A percentile compares a stretch with the other conserved stretches of the same genome.
Conservation (phyloP, 208 protist species). For the Crithidia sp. region DNA sequence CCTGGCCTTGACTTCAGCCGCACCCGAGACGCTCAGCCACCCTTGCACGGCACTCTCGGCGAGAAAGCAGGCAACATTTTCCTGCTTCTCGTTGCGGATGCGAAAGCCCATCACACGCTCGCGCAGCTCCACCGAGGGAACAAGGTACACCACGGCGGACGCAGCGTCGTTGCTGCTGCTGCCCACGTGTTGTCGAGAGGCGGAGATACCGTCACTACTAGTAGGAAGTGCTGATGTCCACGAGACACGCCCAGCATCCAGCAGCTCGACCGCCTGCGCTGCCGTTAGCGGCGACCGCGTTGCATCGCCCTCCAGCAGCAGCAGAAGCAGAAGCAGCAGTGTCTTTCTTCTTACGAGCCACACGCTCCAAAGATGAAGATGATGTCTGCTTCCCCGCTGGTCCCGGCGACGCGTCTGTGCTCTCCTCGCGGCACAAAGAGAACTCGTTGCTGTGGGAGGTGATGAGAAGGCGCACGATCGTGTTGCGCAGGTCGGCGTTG, state of each 20-base stretch:
- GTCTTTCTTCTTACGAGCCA: background rate
- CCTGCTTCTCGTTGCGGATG: slow-evolving; percentile 27
- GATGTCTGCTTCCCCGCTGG: background rate
- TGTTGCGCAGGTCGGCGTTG: slow-evolving; percentile 50
- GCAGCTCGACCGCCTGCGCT: slow-evolving; percentile 11
- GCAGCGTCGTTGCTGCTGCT: background rate
- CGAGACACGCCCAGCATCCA: slow-evolving; percentile 8
- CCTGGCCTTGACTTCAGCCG: slow-evolving; percentile 19
- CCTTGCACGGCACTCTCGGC: slow-evolving; percentile 52
- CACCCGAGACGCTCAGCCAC: slow-evolving; percentile 25
- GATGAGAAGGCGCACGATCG: slow-evolving; percentile 50
- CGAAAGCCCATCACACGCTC: slow-evolving; percentile 30
- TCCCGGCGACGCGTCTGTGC: too few relatives aligned
- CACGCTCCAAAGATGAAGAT: too few relatives aligned
- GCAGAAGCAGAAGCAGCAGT: background rate
- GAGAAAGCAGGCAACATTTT: slow-evolving; percentile 46
- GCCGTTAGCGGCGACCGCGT: slow-evolving; percentile 4
- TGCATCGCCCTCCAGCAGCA: background rate
- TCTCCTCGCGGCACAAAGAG: slow-evolving; percentile 1
- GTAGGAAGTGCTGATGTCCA: background rate
- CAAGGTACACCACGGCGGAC: slow-evolving; percentile 2
- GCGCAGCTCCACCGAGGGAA: slow-evolving; percentile 22
- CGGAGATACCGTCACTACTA: background rate
- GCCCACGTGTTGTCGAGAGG: background rate
- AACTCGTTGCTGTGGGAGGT: slow-evolving; percentile 15